Evolutionary conservation across 2,329 filamentous ascomycete genomes (phyloP).

Genomic region (Xylariaceae sp.): DNA sequence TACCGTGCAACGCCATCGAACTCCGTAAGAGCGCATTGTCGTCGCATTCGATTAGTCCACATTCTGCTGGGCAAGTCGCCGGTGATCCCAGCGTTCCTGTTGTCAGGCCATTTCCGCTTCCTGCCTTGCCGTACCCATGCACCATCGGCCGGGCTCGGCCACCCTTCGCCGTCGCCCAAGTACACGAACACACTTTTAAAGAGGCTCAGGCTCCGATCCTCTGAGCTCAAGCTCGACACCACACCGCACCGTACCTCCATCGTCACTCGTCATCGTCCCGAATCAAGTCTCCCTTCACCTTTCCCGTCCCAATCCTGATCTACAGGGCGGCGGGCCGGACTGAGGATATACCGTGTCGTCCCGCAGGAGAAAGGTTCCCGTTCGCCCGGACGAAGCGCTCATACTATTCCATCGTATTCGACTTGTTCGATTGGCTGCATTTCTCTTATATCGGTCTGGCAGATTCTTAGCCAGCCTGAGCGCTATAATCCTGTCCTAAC

Average conservation of each 20-base stretch:
- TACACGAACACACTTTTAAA: conserved; percentile 1
- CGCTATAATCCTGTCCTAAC: too few relatives aligned
- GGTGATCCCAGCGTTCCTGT: too few relatives aligned
- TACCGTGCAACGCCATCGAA: too few relatives aligned
- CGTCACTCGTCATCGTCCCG: conserved; percentile 3
- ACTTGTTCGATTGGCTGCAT: too few relatives aligned
- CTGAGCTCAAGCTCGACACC: not conserved
- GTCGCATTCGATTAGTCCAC: too few relatives aligned
- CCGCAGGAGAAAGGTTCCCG: not conserved
- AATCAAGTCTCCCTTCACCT: conserved; percentile 1
- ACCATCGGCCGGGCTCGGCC: conserved; percentile 26
- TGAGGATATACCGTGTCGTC: not conserved
- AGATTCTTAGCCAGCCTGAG: too few relatives aligned
- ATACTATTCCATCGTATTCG: too few relatives aligned
- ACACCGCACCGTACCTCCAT: conserved; percentile 4
- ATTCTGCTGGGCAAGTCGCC: too few relatives aligned
- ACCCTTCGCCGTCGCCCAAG: conserved; percentile 16
- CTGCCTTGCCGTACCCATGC: conserved; percentile 2
- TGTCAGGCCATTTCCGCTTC: not conserved
- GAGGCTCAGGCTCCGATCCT: not conserved
- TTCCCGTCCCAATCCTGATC: not conserved
- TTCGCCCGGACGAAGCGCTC: not conserved
- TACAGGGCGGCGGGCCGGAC: not conserved
- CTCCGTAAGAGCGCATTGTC: too few relatives aligned
- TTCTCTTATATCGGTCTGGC: too few relatives aligned